These are phyloP conservation scores for Echites panduratus DNA, from an alignment of 257 asterid genomes.

Conservation along the genomic window DNA sequence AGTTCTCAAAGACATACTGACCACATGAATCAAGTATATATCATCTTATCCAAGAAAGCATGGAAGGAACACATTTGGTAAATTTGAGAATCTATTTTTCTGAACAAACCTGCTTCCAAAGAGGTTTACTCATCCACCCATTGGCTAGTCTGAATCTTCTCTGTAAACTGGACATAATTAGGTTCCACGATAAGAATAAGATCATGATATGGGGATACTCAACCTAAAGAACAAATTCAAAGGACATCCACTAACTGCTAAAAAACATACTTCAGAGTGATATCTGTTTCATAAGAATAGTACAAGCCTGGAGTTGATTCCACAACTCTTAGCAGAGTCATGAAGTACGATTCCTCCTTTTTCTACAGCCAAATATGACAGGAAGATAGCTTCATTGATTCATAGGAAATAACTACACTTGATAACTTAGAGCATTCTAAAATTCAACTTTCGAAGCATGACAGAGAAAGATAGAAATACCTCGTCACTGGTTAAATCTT, in stretches of 20 bases:
- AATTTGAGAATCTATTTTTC: background rate
- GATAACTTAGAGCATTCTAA: background rate
- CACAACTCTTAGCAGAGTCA: conserved; percentile 69
- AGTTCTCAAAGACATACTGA: background rate
- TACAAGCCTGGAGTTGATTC: conserved; percentile 92
- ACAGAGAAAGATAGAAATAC: conserved; percentile 31
- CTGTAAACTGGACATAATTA: conserved; percentile 69
- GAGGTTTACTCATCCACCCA: conserved; percentile 87
- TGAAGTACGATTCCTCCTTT: conserved; percentile 77
- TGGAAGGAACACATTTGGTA: background rate
- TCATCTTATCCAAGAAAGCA: background rate
- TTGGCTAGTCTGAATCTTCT: conserved; percentile 70
- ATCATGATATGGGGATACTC: conserved; percentile 7
- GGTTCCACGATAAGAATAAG: conserved; percentile 18
- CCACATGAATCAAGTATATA: background rate
- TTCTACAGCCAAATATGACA: conserved; percentile 39
- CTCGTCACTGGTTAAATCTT: conserved; percentile 53
- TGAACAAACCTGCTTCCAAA: conserved; percentile 84
- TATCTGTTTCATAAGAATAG: conserved; percentile 84
- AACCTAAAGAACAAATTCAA: conserved; percentile 4
- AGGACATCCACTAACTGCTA: conserved; percentile 12
- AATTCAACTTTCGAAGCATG: background rate
- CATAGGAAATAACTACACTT: background rate
- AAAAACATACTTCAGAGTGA: conserved; percentile 69
- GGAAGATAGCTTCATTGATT: background rate